Conservation (phyloP, 2,329 filamentous ascomycete species). For the Ceratocystis smalleyi region DNA sequence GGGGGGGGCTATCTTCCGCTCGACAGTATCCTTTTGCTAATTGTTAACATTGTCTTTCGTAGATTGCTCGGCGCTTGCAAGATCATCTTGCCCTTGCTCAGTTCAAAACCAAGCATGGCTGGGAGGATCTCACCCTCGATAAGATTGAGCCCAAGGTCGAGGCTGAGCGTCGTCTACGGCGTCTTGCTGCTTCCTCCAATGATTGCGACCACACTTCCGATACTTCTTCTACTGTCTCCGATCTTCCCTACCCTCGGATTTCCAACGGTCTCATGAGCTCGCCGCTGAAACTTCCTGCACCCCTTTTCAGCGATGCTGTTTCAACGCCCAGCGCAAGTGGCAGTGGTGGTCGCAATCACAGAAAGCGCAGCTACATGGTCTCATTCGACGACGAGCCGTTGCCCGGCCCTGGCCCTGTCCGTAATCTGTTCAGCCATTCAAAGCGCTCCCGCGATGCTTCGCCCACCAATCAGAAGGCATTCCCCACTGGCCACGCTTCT, state of each 20-base stretch:
- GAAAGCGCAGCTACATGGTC: constrained; percentile 47
- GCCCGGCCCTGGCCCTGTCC: constrained; percentile 19
- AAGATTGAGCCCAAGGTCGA: constrained; percentile 73
- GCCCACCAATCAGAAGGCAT: constrained; percentile 44
- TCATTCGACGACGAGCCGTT: constrained; percentile 35
- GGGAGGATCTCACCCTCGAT: constrained; percentile 77
- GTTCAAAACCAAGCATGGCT: constrained; percentile 93
- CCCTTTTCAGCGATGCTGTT: constrained; percentile 72
- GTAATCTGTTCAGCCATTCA: constrained; percentile 34
- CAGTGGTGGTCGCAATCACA: constrained; percentile 34
- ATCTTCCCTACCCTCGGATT: constrained; percentile 46
- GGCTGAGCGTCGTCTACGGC: constrained; percentile 60
- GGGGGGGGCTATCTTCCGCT: neutral
- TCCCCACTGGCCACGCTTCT: constrained; percentile 36
- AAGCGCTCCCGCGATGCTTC: constrained; percentile 54
- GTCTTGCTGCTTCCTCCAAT: constrained; percentile 30
- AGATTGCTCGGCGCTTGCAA: constrained; percentile 89
- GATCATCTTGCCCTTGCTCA: constrained; percentile 89
- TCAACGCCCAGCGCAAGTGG: constrained; percentile 49
- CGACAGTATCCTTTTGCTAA: neutral
- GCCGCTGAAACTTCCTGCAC: constrained; percentile 50
- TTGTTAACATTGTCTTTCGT: constrained; percentile 7
- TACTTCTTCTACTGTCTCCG: constrained; percentile 71
- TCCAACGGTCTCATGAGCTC: constrained; percentile 62
- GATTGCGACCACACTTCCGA: constrained; percentile 68